phyloP scores from a whole-genome alignment of 2,329 filamentous ascomycete species.

The Chaetomiaceae sp. region DNA sequence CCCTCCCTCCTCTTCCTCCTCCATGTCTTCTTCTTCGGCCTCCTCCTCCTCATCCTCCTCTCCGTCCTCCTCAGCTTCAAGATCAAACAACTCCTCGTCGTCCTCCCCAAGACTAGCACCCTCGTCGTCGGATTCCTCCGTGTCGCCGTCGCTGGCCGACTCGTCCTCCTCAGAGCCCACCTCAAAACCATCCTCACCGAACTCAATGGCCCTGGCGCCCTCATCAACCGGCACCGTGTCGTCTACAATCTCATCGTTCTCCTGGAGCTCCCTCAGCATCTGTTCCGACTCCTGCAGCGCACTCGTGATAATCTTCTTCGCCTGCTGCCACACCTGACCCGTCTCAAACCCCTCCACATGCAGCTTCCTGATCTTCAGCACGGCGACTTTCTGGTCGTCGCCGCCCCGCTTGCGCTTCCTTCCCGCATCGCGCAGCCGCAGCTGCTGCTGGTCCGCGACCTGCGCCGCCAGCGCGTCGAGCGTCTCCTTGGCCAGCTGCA shows the following conservation, averaged over 20 bases:
- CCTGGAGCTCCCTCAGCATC: slow-evolving; percentile 44
- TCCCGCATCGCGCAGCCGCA: slow-evolving; percentile 55
- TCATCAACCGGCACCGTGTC: slow-evolving; percentile 11
- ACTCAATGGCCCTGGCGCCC: slow-evolving; percentile 11
- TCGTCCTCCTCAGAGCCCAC: slow-evolving; percentile 20
- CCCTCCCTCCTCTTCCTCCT: slow-evolving; percentile 34
- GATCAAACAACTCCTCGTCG: slow-evolving; percentile 36
- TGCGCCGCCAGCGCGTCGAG: slow-evolving; percentile 72
- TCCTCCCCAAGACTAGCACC: slow-evolving; percentile 24
- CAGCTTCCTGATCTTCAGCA: slow-evolving; percentile 73
- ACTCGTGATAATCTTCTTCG: slow-evolving; percentile 67
- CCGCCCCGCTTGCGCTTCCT: slow-evolving; percentile 67
- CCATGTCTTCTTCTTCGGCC: slow-evolving; percentile 31
- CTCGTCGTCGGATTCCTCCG: slow-evolving; percentile 20
- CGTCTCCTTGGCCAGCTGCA: slow-evolving; percentile 71
- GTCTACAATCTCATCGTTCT: slow-evolving; percentile 44
- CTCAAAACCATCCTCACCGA: slow-evolving; percentile 34
- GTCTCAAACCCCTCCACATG: slow-evolving; percentile 83
- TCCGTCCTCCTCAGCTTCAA: slow-evolving; percentile 34
- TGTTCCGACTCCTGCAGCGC: slow-evolving; percentile 44
- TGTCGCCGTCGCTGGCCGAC: slow-evolving; percentile 18
- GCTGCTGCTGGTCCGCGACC: slow-evolving; percentile 65
- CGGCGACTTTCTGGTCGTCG: slow-evolving; percentile 38
- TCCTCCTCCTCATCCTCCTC: slow-evolving; percentile 31
- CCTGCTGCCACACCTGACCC: slow-evolving; percentile 91